Conservation (phyloP, 2,329 filamentous ascomycete genomes). For the Sclerotinia borealis region DNA sequence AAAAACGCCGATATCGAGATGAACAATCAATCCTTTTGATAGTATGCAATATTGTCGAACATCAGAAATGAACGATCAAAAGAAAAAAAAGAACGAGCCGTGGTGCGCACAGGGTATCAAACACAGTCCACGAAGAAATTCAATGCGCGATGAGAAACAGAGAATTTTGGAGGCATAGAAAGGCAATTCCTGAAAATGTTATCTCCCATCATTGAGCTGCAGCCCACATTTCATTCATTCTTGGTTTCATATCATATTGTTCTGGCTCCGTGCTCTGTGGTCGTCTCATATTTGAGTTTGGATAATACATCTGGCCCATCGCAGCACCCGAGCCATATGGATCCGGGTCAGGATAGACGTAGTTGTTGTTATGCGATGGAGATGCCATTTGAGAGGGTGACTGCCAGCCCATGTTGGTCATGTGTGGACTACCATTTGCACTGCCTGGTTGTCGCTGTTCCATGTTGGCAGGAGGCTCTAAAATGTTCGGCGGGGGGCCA, state of each 20-base stretch:
- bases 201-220: slow-evolving; percentile 37
- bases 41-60: slow-evolving; percentile 21
- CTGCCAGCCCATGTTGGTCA: slow-evolving; percentile 69
- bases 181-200: neutral
- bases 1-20: slow-evolving; percentile 4
- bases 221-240: slow-evolving; percentile 49
- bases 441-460: slow-evolving; percentile 63
- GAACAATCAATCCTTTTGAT: slow-evolving; percentile 13
- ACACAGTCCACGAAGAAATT: slow-evolving; percentile 18
- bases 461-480: slow-evolving; percentile 74
- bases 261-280: slow-evolving; percentile 71
- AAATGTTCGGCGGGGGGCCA: slow-evolving; percentile 61
- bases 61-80: slow-evolving; percentile 11
- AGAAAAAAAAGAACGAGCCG: slow-evolving; percentile 9
- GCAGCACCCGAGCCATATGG: slow-evolving; percentile 55
- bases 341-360: slow-evolving; percentile 80
- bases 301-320: slow-evolving; percentile 64
- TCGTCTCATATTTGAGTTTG: slow-evolving; percentile 60
- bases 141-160: slow-evolving; percentile 2
- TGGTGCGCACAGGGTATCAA: slow-evolving; percentile 30
- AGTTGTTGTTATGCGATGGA: slow-evolving; percentile 56
- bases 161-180: neutral
- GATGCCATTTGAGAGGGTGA: slow-evolving; percentile 67
- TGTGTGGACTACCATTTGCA: slow-evolving; percentile 79
- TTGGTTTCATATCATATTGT: slow-evolving; percentile 57